Evolutionary conservation across 1,284 basidiomycete genomes (phyloP), one percentile per base, ranked within the genome.

Genomic region (Fereydounia khargensis): DNA sequence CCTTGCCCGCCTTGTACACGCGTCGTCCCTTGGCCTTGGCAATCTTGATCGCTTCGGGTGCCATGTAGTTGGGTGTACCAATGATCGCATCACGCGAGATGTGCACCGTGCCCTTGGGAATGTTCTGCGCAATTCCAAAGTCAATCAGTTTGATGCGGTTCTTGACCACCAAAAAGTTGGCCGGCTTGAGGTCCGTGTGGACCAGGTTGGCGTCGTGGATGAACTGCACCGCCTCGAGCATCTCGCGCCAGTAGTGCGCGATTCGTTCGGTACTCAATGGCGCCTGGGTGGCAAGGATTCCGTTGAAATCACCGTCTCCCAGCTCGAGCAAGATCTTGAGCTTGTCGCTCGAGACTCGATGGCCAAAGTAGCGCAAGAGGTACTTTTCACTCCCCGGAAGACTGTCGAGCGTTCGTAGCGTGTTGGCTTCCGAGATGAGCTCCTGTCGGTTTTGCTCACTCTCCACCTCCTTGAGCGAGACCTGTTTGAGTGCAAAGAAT

Each of bases 71-170:
- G 13, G 73, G 73, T 19, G 73, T 76, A 7, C 73, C 73, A 34
- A 76, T 67, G 42, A 76, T 71, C 24, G 51, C 61, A 28, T 72
- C 72, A 9, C 73, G 54, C 35, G 69, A 71, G 22, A 76, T 76
- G 42, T 76, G 73, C 32, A 76, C 65, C 11, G 73, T 76, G 18
- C 71, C 72, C 35, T 70, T 53, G 21, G 70, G 73, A 39, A 91
- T 79, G 58, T 94, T 81, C 78, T 94, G 94, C 24, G 90, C 91
- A 16, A 91, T 95, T 9, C 95, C 95, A 78, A 98, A 98, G 77
- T 99, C 95, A 21, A 92, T 90, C 17, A 99, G 84, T 77, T 94
- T 96, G 76, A 96, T 84, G 39, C 90, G 84, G 17, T 85, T 82
- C 38, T 84, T 82, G 67, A 92, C 90, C 31, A 97, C 81, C 13